Evolutionary conservation across 2,329 filamentous ascomycete genomes (phyloP).

Genomic region (Rasamsonia emersonii): DNA sequence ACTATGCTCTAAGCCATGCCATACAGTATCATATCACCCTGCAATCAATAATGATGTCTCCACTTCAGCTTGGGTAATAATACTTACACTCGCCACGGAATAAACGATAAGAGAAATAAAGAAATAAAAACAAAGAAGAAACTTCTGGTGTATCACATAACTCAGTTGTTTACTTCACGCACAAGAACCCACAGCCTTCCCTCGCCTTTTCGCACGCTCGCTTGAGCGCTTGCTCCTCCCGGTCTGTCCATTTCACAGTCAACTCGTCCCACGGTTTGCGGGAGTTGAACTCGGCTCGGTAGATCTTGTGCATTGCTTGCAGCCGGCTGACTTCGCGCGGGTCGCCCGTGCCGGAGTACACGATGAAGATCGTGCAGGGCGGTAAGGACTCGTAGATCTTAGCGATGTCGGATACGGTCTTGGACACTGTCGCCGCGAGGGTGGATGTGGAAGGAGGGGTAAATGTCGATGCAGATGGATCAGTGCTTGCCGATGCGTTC

Average conservation of each 20-base stretch:
- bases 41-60: too few species aligned
- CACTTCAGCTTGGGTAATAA: too few species aligned
- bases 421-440: constrained; percentile 40
- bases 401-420: constrained; percentile 44
- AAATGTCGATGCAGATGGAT: constrained; percentile 8
- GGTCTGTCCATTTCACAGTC: constrained; percentile 56
- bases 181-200: constrained; percentile 51
- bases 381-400: constrained; percentile 49
- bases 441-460: constrained; percentile 7
- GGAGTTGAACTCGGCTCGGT: constrained; percentile 48
- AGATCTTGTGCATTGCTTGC: constrained; percentile 48
- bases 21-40: too few species aligned
- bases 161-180: constrained; percentile 43
- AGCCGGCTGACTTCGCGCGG: constrained; percentile 49
- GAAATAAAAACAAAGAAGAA: too few species aligned
- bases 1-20: too few species aligned
- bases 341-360: constrained; percentile 58
- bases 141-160: too few species aligned
- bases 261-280: constrained; percentile 56
- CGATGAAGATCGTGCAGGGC: constrained; percentile 51
- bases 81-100: too few species aligned
- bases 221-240: constrained; percentile 52
- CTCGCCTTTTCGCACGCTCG: constrained; percentile 49
- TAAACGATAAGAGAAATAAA: too few species aligned
- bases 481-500: constrained; percentile 8